These are phyloP conservation scores for Magnusiomyces magnusii DNA, from an alignment of 1,139 yeast genomes.

Conservation along the genomic window DNA sequence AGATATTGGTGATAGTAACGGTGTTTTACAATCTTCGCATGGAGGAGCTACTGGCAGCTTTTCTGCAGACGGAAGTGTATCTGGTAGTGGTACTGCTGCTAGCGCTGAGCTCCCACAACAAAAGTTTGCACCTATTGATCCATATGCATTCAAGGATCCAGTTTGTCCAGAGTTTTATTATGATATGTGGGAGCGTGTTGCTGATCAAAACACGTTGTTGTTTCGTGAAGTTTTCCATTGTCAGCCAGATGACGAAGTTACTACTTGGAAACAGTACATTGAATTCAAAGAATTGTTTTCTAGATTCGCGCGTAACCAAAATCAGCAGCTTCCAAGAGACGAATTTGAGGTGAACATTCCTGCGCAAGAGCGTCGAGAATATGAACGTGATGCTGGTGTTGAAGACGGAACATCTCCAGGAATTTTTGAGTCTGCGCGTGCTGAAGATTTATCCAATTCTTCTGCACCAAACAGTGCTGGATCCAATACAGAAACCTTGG, in stretches of 20 bases:
- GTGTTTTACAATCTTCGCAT: background rate
- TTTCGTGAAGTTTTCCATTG: constrained; percentile 83
- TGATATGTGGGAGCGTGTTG: constrained; percentile 82
- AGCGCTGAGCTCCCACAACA: background rate
- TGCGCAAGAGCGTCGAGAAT: constrained; percentile 11
- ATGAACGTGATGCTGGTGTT: constrained; percentile 5
- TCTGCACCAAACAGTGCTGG: background rate
- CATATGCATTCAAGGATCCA: constrained; percentile 85
- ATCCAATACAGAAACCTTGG: background rate
- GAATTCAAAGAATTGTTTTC: constrained; percentile 40
- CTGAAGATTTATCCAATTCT: background rate
- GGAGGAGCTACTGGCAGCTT: background rate
- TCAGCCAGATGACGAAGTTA: constrained; percentile 88
- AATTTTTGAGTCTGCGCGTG: background rate
- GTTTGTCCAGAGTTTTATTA: constrained; percentile 68
- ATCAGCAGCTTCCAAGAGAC: constrained; percentile 13
- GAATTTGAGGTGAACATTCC: constrained; percentile 14
- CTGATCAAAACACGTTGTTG: constrained; percentile 73
- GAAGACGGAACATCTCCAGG: background rate
- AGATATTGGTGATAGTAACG: background rate
- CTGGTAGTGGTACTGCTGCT: background rate
- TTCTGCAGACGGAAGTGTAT: background rate
- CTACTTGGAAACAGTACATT: constrained; percentile 85
- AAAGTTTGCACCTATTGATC: constrained; percentile 56
- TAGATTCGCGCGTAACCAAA: constrained; percentile 34